Base-by-base conservation (phyloP, 169 alveolate species). In the Cryptosporidium sp. region DNA sequence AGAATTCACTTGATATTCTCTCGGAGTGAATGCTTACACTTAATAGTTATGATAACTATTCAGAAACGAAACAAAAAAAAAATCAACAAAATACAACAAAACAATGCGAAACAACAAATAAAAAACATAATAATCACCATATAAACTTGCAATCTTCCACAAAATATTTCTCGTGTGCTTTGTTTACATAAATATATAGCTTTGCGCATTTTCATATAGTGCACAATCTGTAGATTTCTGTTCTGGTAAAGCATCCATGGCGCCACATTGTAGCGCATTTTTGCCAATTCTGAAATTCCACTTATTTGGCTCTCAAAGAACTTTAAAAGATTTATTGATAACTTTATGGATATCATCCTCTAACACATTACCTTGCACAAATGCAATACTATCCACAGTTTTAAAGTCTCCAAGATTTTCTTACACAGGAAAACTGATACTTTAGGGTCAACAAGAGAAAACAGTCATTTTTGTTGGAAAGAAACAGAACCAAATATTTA, bases 321-420 rank as follows among this genome's bases (percentile, higher is more conserved):
- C 35, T 3, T 56, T 2, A n/a, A 7, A 23, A 10, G 35, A 56
- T 56, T 23, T 2, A 12, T 48, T 14, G 7, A 48, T 48, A 48
- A 48, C n/a, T 16, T 48, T 16, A 21, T 16, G 3, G 56, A 14
- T 0, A 1, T 16, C 12, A 48, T 48, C 21, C 7, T 48, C 56
- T 37, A 56, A 9, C 23, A 9, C 23, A 56, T 21, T 23, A 5
- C 10, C 8, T 3, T 26, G 18, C 37, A 56, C 21, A 26, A 56
- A n/a, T 56, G 35, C 67, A 56, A 56, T 56, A 56, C 37, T 26
- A n/a, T n/a, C 67, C 67, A 23, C 7, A 3, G 67, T 56, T 56
- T 56, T n/a, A 26, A 29, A 23, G 23, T 56, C 29, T 56, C 1
- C 14, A 6, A 56, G 14, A n/a, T 4, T 56, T 56, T 56, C 14